A percentile compares a stretch with the other conserved stretches of the same genome.
Conservation (phyloP, 108 stramenopile species). For the Cylindrotheca fusiformis region DNA sequence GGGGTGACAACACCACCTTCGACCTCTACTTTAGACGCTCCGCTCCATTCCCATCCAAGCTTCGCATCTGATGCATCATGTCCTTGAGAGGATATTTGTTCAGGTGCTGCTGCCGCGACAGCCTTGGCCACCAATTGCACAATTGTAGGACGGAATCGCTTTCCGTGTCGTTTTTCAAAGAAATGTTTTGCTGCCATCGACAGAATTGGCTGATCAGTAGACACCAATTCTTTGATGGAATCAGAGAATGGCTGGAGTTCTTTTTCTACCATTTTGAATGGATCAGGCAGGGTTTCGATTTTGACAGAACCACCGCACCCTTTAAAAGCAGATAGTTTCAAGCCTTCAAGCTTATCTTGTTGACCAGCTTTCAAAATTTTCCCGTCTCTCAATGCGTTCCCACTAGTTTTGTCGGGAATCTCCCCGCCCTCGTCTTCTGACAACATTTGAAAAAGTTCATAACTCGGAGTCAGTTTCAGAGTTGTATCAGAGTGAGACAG, state of each 20-base stretch:
- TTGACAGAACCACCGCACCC: constrained; percentile 56
- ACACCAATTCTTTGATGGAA: constrained; percentile 94
- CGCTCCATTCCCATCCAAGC: constrained; percentile 68
- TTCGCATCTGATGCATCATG: constrained; percentile 17
- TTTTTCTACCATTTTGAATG: constrained; percentile 86
- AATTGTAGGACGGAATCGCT: constrained; percentile 95
- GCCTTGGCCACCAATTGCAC: constrained; percentile 89
- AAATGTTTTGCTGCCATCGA: constrained; percentile 97
- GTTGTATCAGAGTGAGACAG: constrained; percentile 83
- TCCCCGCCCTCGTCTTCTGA: constrained; percentile 71
- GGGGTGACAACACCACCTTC: constrained; percentile 64
- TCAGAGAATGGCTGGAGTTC: constrained; percentile 94
- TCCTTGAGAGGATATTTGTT: constrained; percentile 17
- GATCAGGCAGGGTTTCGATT: constrained; percentile 77
- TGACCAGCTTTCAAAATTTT: constrained; percentile 46
- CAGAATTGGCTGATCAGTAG: constrained; percentile 95
- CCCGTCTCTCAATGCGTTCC: constrained; percentile 66
- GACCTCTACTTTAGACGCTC: constrained; percentile 68
- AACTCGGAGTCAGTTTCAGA: constrained; percentile 85
- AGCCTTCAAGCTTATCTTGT: constrained; percentile 53
- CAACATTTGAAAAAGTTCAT: constrained; percentile 79
- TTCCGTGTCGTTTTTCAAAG: constrained; percentile 96
- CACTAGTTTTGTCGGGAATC: constrained; percentile 48
- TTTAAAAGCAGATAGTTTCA: constrained; percentile 55
- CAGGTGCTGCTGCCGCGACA: constrained; percentile 71